These are phyloP conservation scores for Carex myosuroides DNA, from an alignment of 176 grass and related monocot genomes.

Conservation along the genomic window DNA sequence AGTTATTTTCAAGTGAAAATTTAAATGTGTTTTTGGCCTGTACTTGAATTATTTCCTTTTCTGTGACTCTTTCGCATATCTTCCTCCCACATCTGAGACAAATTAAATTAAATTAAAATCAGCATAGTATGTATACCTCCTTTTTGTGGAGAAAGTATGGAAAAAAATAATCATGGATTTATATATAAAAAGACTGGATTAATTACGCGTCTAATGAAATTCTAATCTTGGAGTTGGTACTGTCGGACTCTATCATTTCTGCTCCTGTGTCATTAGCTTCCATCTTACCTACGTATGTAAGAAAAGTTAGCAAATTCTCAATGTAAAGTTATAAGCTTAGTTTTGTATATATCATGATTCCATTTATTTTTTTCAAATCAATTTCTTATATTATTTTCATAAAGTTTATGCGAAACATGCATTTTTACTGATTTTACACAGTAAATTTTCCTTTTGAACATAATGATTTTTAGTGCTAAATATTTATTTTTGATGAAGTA, in stretches of 20 bases:
- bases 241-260: neutral
- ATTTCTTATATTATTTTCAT: neutral
- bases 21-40: neutral
- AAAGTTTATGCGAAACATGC: neutral
- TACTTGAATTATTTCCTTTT: conserved; percentile 35
- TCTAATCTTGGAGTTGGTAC: conserved; percentile 15
- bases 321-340: neutral
- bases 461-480: too few species aligned
- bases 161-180: neutral
- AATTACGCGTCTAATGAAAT: conserved; percentile 30
- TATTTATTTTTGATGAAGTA: too few species aligned
- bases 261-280: neutral
- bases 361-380: neutral
- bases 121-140: neutral
- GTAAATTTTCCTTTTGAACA: neutral
- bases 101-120: neutral
- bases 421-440: neutral
- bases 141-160: neutral
- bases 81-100: conserved; percentile 23
- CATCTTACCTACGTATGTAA: neutral
- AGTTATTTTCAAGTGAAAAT: neutral
- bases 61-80: conserved; percentile 14
- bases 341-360: neutral
- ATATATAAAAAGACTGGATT: neutral
- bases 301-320: neutral